A percentile compares a stretch with the other conserved stretches of the same genome.
These are phyloP conservation scores for Aspergillus sp. DNA, from an alignment of 2,329 filamentous ascomycete species.

Conservation along the genomic window DNA sequence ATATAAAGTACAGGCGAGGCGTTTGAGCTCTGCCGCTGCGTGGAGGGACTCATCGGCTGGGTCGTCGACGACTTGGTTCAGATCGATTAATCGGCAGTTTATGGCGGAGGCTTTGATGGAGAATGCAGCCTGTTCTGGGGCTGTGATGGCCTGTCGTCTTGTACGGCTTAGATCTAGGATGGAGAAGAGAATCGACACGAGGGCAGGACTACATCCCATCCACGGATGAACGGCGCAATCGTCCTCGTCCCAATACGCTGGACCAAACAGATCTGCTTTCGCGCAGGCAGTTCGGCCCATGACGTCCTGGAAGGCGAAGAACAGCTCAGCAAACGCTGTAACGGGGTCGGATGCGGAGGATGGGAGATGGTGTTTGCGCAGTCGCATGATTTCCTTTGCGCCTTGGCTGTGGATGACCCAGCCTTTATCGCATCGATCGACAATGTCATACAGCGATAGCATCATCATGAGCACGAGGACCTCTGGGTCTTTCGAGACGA, in stretches of 20 bases:
- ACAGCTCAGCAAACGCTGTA: constrained; percentile 39
- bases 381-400: constrained; percentile 43
- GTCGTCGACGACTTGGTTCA: constrained; percentile 29
- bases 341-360: constrained; percentile 16
- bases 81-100: constrained; percentile 25
- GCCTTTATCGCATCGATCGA: constrained; percentile 39
- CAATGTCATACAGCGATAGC: constrained; percentile 43
- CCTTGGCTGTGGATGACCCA: constrained; percentile 48
- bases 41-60: constrained; percentile 23
- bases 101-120: constrained; percentile 30
- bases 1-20: constrained; percentile 42
- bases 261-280: constrained; percentile 42
- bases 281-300: constrained; percentile 49
- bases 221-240: constrained; percentile 39
- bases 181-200: constrained; percentile 42
- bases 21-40: constrained; percentile 39
- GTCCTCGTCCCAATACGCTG: constrained; percentile 42
- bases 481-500: constrained; percentile 26
- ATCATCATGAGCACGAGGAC: constrained; percentile 42
- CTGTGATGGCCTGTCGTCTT: constrained; percentile 21
- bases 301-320: constrained; percentile 51
- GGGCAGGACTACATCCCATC: constrained; percentile 47
- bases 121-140: constrained; percentile 21
- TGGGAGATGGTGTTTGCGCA: constrained; percentile 25
- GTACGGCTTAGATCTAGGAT: constrained; percentile 44